These are phyloP conservation scores for Nemania sp. DNA, from an alignment of 2,329 filamentous ascomycete genomes.

Conservation along the genomic window DNA sequence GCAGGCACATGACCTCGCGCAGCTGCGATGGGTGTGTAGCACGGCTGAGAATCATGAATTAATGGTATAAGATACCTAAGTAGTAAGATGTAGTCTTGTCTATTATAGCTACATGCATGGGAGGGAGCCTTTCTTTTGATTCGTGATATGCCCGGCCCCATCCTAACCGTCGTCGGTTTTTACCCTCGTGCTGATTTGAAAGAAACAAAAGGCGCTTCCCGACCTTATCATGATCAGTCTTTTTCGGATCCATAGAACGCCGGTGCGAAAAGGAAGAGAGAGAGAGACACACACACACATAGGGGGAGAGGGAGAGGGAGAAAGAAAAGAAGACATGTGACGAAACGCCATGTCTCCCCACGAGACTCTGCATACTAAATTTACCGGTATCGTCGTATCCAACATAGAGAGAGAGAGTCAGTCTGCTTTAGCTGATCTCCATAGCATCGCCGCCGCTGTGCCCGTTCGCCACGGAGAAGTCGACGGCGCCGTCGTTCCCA, in stretches of 20 bases:
- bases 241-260: constrained; percentile 40
- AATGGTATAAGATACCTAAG: constrained; percentile 31
- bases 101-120: constrained; percentile 31
- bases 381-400: constrained; percentile 3
- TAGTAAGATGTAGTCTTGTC: constrained; percentile 16
- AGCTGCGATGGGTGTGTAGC: background rate
- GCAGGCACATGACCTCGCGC: background rate
- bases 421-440: constrained; percentile 40
- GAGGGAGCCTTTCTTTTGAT: constrained; percentile 29
- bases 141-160: constrained; percentile 26
- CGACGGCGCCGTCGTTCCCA: constrained; percentile 80
- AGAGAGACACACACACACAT: too few species aligned
- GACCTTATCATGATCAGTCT: constrained; percentile 23
- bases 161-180: constrained; percentile 6
- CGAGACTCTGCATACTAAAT: background rate
- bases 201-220: constrained; percentile 19
- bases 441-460: constrained; percentile 43
- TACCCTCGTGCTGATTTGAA: constrained; percentile 11
- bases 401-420: background rate
- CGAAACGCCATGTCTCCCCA: constrained; percentile 25
- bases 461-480: constrained; percentile 62
- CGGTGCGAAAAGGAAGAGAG: constrained; percentile 15
- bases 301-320: too few species aligned
- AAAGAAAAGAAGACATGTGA: constrained; percentile 9
- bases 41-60: constrained; percentile 5